Base-by-base conservation (phyloP, 129 eudicot species). In the Calendula officinalis region DNA sequence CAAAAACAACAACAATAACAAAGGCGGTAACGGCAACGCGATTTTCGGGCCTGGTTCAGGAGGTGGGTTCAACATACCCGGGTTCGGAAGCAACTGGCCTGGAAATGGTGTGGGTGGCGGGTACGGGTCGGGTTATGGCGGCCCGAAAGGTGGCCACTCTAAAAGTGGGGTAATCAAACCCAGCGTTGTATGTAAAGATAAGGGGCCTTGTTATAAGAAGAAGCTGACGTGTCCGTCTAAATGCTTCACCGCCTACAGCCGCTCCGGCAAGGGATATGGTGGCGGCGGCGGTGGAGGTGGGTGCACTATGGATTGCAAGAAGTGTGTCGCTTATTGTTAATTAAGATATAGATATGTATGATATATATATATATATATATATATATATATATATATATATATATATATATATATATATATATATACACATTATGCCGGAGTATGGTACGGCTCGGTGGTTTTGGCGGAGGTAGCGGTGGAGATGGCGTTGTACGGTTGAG, bases 241-340 rank as follows among this genome's bases (percentile, higher is more conserved):
- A 89, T 92, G 99, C 36, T 92, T 79, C 80, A 66, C 71, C 42
- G 70, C 96, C 1, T 88, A 70, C 74, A 75, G 89, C 72, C 62
- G 81, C 36, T 88, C 96, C 37, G 99, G 99, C 1, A 92, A 92
- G 77, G 96, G 96, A 0, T 85, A 75, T 30, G 99, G 99, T 2
- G 80, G 71, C 5, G 99, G 99, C 5, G 99, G 99, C 0, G 99
- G 99, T 1, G 95, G 99, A n/a, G 99, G 99, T 54, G 95, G 99
- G 32, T 94, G 99, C 75, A 75, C 84, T 74, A 73, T 94, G 76
- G 99, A 94, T 69, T 94, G 99, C 83, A 78, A 80, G 84, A 86
- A 86, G 62, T 94, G 99, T 62, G 70, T 69, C 17, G 86, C 95
- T 70, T 79, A 80, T 54, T 94, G 99, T 75, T 83, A 45, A 72